phyloP scores from a whole-genome alignment of 2,329 filamentous ascomycete species.

The Cercospora beticola region DNA sequence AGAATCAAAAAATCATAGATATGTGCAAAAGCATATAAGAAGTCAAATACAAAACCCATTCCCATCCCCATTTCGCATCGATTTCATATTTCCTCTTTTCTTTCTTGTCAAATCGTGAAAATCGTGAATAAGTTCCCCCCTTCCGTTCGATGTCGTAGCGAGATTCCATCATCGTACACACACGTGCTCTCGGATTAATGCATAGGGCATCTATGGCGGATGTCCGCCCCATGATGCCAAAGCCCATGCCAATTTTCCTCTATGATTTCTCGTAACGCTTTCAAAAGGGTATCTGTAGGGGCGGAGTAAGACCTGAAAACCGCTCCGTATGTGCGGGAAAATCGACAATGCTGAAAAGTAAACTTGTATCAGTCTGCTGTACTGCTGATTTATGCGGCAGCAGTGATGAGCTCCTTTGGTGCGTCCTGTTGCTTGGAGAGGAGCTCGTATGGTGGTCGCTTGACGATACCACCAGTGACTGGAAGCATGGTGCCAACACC shows the following conservation, averaged over 20 bases:
- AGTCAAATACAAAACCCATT: background rate
- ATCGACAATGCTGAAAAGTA: slow-evolving; percentile 6
- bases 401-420: slow-evolving; percentile 38
- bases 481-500: slow-evolving; percentile 73
- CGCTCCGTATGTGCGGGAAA: slow-evolving; percentile 8
- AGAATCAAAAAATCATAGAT: background rate
- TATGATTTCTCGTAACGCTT: slow-evolving; percentile 26
- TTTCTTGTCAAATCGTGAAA: background rate
- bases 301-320: background rate
- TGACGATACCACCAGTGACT: slow-evolving; percentile 89
- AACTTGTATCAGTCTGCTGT: background rate
- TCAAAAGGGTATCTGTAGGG: slow-evolving; percentile 31
- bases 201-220: background rate
- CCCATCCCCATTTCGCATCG: background rate
- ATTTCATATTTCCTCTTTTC: background rate
- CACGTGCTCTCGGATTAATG: background rate
- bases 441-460: slow-evolving; percentile 73
- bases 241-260: background rate
- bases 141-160: background rate
- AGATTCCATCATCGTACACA: background rate
- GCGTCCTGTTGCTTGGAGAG: slow-evolving; percentile 48
- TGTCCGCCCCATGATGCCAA: no score
- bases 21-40: background rate
- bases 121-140: background rate
- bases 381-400: slow-evolving; percentile 25